Evolutionary conservation across 1,139 yeast genomes (phyloP).

Genomic region (Debaryomycetaceae sp.): DNA sequence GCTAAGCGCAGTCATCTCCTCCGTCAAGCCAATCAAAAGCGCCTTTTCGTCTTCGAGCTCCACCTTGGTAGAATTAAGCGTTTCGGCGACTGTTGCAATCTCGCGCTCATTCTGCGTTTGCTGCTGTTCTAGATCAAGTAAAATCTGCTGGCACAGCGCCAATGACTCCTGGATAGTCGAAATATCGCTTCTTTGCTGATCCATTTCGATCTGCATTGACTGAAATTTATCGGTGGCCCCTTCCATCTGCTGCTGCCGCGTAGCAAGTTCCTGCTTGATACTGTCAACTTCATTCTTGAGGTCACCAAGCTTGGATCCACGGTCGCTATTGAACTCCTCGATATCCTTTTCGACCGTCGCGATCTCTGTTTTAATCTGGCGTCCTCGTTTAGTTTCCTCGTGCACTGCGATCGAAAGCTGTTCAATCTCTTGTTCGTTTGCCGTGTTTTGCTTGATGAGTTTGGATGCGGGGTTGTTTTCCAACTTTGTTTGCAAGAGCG

Average conservation of each 20-base stretch:
- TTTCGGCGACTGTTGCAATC: constrained; percentile 15
- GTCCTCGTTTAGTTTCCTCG: constrained; percentile 18
- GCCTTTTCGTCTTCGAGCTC: constrained; percentile 53
- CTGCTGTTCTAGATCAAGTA: constrained; percentile 30
- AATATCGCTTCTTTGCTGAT: constrained; percentile 54
- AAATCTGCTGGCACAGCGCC: constrained; percentile 17
- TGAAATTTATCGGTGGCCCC: constrained; percentile 47
- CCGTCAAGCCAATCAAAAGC: constrained; percentile 59
- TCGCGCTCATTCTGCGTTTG: constrained; percentile 15
- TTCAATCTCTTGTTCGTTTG: constrained; percentile 39
- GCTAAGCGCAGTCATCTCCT: constrained; percentile 62
- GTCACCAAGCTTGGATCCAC: constrained; percentile 67
- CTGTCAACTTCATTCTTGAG: constrained; percentile 44
- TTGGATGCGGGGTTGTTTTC: constrained; percentile 51
- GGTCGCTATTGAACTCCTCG: constrained; percentile 69
- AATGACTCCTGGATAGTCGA: constrained; percentile 32
- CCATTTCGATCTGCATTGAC: constrained; percentile 57
- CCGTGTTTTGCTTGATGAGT: constrained; percentile 39
- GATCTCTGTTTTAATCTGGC: constrained; percentile 33
- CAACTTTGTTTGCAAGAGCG: constrained; percentile 48
- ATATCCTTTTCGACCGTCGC: constrained; percentile 60
- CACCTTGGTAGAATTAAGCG: constrained; percentile 25
- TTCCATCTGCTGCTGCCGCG: constrained; percentile 34
- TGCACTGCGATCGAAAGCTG: constrained; percentile 28
- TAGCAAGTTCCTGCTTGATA: constrained; percentile 24